Evolutionary conservation across 805 yeast species (phyloP).

Genomic region (Candida vartiovaarae): DNA sequence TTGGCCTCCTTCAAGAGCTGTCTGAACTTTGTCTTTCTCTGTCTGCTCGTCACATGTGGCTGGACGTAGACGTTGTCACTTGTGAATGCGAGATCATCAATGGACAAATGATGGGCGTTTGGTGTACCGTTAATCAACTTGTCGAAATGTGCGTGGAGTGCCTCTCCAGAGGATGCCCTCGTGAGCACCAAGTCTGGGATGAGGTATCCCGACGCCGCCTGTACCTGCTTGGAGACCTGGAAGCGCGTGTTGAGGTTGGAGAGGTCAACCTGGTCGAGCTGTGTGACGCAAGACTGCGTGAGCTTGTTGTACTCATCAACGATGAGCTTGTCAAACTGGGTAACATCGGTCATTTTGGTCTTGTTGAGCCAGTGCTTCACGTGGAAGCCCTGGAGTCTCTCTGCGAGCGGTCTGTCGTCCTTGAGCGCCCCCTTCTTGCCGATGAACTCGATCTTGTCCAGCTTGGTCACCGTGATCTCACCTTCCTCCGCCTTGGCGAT

Average conservation of each 20-base stretch:
- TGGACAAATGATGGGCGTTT: slow-evolving; percentile 11
- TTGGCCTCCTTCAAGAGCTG: slow-evolving; percentile 20
- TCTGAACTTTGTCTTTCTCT: slow-evolving; percentile 20
- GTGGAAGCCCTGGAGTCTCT: slow-evolving; percentile 21
- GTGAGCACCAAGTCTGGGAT: slow-evolving; percentile 33
- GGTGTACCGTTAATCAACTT: slow-evolving; percentile 23
- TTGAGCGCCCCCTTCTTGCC: slow-evolving; percentile 15
- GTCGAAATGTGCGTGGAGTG: slow-evolving; percentile 24
- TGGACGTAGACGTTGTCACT: slow-evolving; percentile 21
- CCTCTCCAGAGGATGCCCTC: slow-evolving; percentile 22
- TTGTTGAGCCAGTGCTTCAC: slow-evolving; percentile 29
- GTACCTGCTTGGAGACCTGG: slow-evolving; percentile 27
- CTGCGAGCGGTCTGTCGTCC: slow-evolving; percentile 6
- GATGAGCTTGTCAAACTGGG: slow-evolving; percentile 22
- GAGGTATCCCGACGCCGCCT: slow-evolving; percentile 29
- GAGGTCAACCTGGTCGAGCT: slow-evolving; percentile 13
- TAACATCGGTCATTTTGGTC: slow-evolving; percentile 20
- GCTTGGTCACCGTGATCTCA: slow-evolving; percentile 14
- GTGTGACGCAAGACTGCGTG: slow-evolving; percentile 2
- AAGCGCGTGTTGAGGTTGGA: slow-evolving; percentile 28
- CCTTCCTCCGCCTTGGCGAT: slow-evolving; percentile 31
- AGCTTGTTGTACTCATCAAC: slow-evolving; percentile 13
- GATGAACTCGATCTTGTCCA: slow-evolving; percentile 22
- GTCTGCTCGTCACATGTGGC: slow-evolving; percentile 15
- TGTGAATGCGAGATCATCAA: slow-evolving; percentile 12